Conservation (phyloP, 306 rosid genomes). For the Canavalia gladiata region DNA sequence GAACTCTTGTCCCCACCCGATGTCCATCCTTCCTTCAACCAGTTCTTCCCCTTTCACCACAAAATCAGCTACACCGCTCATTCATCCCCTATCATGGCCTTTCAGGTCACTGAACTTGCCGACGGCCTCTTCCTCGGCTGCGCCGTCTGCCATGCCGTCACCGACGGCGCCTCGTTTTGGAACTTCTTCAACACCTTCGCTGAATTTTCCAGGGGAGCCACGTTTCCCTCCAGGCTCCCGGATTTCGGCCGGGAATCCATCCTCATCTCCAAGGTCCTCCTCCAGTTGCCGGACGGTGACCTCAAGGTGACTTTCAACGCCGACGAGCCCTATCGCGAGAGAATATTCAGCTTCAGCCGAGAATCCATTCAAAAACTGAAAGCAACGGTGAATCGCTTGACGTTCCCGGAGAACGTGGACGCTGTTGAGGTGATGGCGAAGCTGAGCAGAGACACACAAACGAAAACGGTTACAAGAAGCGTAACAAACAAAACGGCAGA, state of each 20-base stretch:
- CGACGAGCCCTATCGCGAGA: constrained; percentile 62
- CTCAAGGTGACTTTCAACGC: constrained; percentile 63
- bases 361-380: constrained; percentile 68
- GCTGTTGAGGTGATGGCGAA: constrained; percentile 64
- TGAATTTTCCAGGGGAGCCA: constrained; percentile 52
- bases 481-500: constrained; percentile 37
- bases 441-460: constrained; percentile 56
- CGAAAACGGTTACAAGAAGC: constrained; percentile 47
- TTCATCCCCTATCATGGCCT: constrained; percentile 64
- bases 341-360: constrained; percentile 75
- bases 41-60: constrained; percentile 66
- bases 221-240: constrained; percentile 48
- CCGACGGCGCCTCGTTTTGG: constrained; percentile 88
- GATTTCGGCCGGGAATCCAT: constrained; percentile 70
- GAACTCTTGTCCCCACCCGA: constrained; percentile 64
- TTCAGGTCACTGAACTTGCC: constrained; percentile 75
- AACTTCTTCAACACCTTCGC: constrained; percentile 92
- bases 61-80: constrained; percentile 75
- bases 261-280: constrained; percentile 58
- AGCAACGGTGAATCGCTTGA: constrained; percentile 49
- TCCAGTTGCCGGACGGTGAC: constrained; percentile 66
- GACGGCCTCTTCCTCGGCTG: constrained; percentile 84
- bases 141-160: constrained; percentile 72
- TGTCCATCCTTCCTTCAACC: constrained; percentile 53
- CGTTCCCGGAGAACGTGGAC: not conserved